Conservation (phyloP, 2,329 filamentous ascomycete species). For the Curvularia sp. region DNA sequence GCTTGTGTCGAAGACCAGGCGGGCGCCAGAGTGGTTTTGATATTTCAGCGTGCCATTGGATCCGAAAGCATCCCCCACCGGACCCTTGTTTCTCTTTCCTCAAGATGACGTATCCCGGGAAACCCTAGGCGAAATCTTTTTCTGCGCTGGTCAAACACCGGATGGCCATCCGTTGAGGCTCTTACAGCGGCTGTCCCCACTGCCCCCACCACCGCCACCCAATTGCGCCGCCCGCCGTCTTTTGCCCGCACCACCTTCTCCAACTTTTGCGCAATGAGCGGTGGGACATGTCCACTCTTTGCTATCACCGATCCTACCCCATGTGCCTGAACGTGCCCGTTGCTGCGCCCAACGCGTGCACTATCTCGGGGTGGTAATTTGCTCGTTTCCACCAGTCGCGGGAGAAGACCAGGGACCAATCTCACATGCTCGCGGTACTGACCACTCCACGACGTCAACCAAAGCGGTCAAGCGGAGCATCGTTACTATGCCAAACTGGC, state of each 20-base stretch:
- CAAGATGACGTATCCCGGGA: slow-evolving; percentile 35
- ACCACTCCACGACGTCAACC: slow-evolving; percentile 4
- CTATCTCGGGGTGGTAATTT: background rate
- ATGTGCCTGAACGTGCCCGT: slow-evolving; percentile 1
- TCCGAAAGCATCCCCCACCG: slow-evolving; percentile 6
- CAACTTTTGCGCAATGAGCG: slow-evolving; percentile 22
- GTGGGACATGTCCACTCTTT: slow-evolving; percentile 29
- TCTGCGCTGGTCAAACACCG: slow-evolving; percentile 20
- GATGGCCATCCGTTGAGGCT: slow-evolving; percentile 30
- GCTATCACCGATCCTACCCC: slow-evolving; percentile 16
- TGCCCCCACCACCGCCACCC: slow-evolving; percentile 26
- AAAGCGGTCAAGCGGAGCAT: slow-evolving; percentile 11
- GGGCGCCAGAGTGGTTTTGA: background rate
- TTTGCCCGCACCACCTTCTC: slow-evolving; percentile 24
- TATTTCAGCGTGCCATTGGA: slow-evolving; percentile 10
- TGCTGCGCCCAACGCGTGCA: background rate
- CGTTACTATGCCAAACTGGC: slow-evolving; percentile 14
- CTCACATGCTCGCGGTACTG: background rate
- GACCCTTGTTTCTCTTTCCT: slow-evolving; percentile 22
- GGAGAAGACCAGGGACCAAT: background rate
- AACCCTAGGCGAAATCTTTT: slow-evolving; percentile 40
- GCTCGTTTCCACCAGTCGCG: slow-evolving; percentile 14
- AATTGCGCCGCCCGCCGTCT: slow-evolving; percentile 29
- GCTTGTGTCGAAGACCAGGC: background rate
- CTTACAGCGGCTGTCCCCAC: slow-evolving; percentile 32